Evolutionary conservation across 2,329 filamentous ascomycete species (phyloP), one percentile per base, ranked within the genome.

Genomic region (Aspergillus thermomutatus): DNA sequence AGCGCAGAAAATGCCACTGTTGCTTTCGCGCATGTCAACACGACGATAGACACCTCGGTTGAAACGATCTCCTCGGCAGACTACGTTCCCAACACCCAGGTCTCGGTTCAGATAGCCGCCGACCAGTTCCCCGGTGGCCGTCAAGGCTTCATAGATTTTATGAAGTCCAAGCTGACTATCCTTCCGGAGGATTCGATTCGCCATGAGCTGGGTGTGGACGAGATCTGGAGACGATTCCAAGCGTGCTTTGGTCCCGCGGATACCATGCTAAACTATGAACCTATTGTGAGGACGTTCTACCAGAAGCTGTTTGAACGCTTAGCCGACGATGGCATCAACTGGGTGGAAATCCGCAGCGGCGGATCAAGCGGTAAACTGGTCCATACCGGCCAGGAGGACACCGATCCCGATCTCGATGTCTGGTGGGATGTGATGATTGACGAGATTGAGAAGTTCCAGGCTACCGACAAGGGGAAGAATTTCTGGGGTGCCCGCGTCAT

Each of bases 401-500:
- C 92, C 58, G 67, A 79, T 9, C 86, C 88, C 68, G 88, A 85
- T 73, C 78, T 81, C 52, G 82, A 87, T 66, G 83, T 92, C 77
- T 87, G 94, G 64, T 77, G 82, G 41, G 21, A 57, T 8, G 84
- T 87, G 4, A 80, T 95, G 52, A 83, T 86, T 41, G 89, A 96
- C 58, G 91, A 95, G 64, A 81, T 95, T 21, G 78, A 85, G 19
- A 81, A 80, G 4, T 96, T 96, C 79, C 87, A 90, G 69, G 77
- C 80, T 1, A 86, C 85, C 0, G 80, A 86, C 27, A 83, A 87
- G 59, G 90, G 90, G 2, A 79, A 85, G 57, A 80, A 81, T 0
- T 96, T 96, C 75, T 96, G 91, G 89, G 92, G 91, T 8, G 79
- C 88, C 8, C 81, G 89, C 14, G 84, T 90, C 64, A 94, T 95